Evolutionary conservation across 768 basidiomycete genomes (phyloP).

Genomic region (Serendipita sp.): DNA sequence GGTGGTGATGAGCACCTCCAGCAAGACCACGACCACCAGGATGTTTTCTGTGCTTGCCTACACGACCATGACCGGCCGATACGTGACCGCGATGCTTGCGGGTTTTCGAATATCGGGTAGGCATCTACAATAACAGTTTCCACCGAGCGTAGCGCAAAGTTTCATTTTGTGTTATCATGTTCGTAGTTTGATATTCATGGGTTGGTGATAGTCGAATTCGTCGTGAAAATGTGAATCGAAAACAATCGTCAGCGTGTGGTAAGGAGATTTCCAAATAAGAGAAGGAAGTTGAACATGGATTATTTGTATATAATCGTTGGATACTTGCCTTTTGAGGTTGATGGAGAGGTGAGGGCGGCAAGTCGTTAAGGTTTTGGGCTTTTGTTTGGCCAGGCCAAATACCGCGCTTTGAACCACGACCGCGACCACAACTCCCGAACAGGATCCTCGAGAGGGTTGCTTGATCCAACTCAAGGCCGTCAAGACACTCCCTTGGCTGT

Average conservation of each 20-base stretch:
- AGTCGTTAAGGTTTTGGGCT: background rate
- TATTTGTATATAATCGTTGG: background rate
- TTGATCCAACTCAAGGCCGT: too few species aligned
- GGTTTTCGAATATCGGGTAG: slow-evolving; percentile 91
- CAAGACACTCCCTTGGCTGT: background rate
- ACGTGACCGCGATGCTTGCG: slow-evolving; percentile 99
- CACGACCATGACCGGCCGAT: slow-evolving; percentile 98
- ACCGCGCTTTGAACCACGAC: background rate
- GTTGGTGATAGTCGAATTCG: slow-evolving; percentile 14
- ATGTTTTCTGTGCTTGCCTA: slow-evolving; percentile 99
- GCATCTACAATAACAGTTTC: slow-evolving; percentile 66
- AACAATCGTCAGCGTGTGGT: background rate
- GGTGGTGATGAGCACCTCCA: slow-evolving; percentile 99
- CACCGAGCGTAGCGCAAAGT: slow-evolving; percentile 15
- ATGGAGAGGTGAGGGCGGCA: background rate
- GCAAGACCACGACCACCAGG: slow-evolving; percentile 99
- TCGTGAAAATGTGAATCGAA: background rate
- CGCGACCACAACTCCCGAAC: background rate
- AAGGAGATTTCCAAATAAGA: background rate
- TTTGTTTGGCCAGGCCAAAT: slow-evolving; percentile 3
- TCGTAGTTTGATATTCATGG: slow-evolving; percentile 35
- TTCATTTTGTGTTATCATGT: slow-evolving; percentile 13
- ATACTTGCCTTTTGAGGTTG: slow-evolving; percentile 1
- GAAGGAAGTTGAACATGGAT: background rate
- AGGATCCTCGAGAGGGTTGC: background rate